A percentile compares a stretch with the other conserved stretches of the same genome.
Evolutionary conservation across 2,329 filamentous ascomycete genomes (phyloP).

Genomic region (Teratosphaeria nubilosa): DNA sequence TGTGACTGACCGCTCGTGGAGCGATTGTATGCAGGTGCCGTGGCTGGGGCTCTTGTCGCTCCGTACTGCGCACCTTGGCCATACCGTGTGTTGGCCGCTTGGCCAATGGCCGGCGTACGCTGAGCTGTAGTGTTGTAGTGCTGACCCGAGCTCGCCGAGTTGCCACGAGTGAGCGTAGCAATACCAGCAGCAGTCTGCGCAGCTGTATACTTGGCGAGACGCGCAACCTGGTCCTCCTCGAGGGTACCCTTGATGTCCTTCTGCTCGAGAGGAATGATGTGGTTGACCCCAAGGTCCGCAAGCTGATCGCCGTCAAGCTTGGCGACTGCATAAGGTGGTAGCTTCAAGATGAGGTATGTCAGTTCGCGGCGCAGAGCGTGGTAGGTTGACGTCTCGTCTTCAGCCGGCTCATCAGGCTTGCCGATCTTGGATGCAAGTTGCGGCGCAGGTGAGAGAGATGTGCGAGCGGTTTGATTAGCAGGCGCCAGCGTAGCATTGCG

Average conservation of each 20-base stretch:
- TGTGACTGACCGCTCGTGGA: conserved; percentile 16
- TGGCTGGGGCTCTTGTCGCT: conserved; percentile 14
- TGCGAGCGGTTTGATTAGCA: conserved; percentile 13
- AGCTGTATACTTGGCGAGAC: conserved; percentile 31
- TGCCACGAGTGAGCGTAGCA: conserved; percentile 19
- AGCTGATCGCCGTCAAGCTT: conserved; percentile 79
- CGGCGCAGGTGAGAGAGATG: conserved; percentile 50
- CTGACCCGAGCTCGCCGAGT: conserved; percentile 19
- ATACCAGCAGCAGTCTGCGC: conserved; percentile 22
- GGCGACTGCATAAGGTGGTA: conserved; percentile 77
- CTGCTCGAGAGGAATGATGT: conserved; percentile 61
- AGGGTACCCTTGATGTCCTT: conserved; percentile 68
- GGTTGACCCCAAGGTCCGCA: conserved; percentile 73
- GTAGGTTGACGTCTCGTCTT: conserved; percentile 52
- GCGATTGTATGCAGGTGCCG: conserved; percentile 18
- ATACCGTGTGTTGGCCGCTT: conserved; percentile 26
- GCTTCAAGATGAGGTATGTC: conserved; percentile 57
- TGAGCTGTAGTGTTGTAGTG: conserved; percentile 25
- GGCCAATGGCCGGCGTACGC: conserved; percentile 24
- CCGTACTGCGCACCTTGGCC: conserved; percentile 17
- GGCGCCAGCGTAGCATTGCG: conserved; percentile 60
- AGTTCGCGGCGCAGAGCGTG: conserved; percentile 67
- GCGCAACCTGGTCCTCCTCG: conserved; percentile 63
- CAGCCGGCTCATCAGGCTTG: conserved; percentile 54
- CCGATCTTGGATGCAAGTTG: conserved; percentile 45